These are phyloP conservation scores for Aegilops bicornis DNA, from an alignment of 176 grass and related monocot genomes.

Conservation along the genomic window DNA sequence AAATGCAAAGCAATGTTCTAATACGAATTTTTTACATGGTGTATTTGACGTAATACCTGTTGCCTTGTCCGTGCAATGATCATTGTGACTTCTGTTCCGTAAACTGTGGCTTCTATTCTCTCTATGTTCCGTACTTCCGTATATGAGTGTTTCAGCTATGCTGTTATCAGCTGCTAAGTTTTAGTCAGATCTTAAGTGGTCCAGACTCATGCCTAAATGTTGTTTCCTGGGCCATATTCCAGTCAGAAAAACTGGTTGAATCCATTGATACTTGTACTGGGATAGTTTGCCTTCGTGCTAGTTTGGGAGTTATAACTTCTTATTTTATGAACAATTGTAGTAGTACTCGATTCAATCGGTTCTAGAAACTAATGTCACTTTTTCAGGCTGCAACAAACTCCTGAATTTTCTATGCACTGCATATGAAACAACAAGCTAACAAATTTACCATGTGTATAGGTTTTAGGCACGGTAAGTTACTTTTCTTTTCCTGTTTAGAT, in stretches of 20 bases:
- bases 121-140: background rate
- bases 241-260: background rate
- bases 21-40: background rate
- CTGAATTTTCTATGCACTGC: conserved; percentile 1
- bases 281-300: conserved; percentile 14
- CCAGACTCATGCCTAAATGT: background rate
- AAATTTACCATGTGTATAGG: background rate
- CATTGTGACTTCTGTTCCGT: background rate
- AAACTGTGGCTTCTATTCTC: background rate
- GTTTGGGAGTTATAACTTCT: background rate
- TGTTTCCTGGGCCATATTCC: background rate
- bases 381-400: background rate
- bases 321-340: background rate
- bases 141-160: background rate
- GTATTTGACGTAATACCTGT: background rate
- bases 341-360: background rate
- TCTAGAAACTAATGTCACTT: background rate
- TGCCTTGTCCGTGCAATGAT: background rate
- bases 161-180: background rate
- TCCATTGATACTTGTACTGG: background rate
- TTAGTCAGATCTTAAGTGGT: background rate
- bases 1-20: background rate
- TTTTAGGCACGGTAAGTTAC: background rate
- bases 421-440: background rate
- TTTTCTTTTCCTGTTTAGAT: background rate